phyloP scores from a whole-genome alignment of 306 rosid genomes.

The Cucumis sativus region DNA sequence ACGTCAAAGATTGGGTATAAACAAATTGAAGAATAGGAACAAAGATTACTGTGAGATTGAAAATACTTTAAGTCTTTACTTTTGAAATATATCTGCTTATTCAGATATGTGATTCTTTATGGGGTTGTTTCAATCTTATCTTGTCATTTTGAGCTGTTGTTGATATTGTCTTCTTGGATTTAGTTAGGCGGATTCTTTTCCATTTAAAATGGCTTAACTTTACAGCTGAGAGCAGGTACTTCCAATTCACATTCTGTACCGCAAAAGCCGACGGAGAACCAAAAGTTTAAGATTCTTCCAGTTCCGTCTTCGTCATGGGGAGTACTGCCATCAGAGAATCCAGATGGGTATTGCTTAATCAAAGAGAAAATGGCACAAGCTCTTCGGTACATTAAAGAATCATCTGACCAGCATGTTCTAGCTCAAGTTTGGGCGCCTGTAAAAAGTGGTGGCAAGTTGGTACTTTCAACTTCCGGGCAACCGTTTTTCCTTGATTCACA shows the following conservation, averaged over 20 bases:
- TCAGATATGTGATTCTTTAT: neutral
- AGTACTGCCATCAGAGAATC: constrained; percentile 27
- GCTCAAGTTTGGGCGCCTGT: constrained; percentile 94
- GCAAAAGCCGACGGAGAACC: constrained; percentile 33
- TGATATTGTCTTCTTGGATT: neutral
- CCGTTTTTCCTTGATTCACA: constrained; percentile 69
- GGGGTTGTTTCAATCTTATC: constrained; percentile 1
- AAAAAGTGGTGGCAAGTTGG: constrained; percentile 33
- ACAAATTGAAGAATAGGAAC: neutral
- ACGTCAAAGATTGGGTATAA: neutral
- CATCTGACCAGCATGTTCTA: constrained; percentile 52
- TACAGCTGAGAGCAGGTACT: constrained; percentile 17
- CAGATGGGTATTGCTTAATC: constrained; percentile 35
- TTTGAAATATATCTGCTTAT: neutral
- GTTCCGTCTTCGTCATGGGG: constrained; percentile 25
- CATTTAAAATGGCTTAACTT: constrained; percentile 16
- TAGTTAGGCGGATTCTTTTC: constrained; percentile 8
- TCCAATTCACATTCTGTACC: constrained; percentile 31
- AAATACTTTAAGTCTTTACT: neutral
- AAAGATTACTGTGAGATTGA: neutral
- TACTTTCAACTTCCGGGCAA: constrained; percentile 76
- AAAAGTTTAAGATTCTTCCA: constrained; percentile 13
- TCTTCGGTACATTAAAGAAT: constrained; percentile 55
- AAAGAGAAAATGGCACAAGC: constrained; percentile 89
- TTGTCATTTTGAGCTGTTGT: neutral